Percentiles rank a stretch among this genome's conserved stretches.
These are phyloP conservation scores for Dujonia santamariae DNA, from an alignment of 1,139 yeast genomes.

Conservation along the genomic window DNA sequence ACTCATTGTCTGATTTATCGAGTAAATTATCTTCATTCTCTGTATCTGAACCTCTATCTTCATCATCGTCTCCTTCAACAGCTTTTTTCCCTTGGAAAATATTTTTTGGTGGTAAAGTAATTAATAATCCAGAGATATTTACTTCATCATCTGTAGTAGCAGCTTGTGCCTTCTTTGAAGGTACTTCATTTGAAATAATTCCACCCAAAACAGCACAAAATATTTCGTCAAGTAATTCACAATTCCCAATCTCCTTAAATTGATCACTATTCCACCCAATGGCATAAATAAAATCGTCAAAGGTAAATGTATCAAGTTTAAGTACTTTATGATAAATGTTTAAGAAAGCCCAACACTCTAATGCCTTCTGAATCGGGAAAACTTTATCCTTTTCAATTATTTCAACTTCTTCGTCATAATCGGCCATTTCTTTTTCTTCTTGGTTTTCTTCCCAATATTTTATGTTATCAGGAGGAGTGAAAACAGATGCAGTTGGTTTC, in stretches of 20 bases:
- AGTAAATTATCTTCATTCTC: slow-evolving; percentile 13
- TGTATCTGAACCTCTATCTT: slow-evolving; percentile 13
- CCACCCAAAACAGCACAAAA: slow-evolving; percentile 62
- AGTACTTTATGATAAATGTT: slow-evolving; percentile 68
- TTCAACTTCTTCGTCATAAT: slow-evolving; percentile 12
- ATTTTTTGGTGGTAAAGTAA: slow-evolving; percentile 39
- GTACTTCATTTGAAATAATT: slow-evolving; percentile 36
- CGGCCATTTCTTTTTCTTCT: slow-evolving; percentile 11
- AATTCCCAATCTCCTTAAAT: slow-evolving; percentile 40
- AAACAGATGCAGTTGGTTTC: slow-evolving; percentile 27
- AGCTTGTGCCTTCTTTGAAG: slow-evolving; percentile 17
- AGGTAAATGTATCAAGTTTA: slow-evolving; percentile 67
- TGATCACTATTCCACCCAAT: slow-evolving; percentile 53
- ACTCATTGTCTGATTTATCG: slow-evolving; percentile 8
- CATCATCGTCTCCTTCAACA: slow-evolving; percentile 10
- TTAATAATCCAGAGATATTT: slow-evolving; percentile 30
- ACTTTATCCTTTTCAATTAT: slow-evolving; percentile 11
- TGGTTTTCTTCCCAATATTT: slow-evolving; percentile 19
- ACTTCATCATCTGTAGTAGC: slow-evolving; percentile 21
- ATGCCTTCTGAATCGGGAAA: slow-evolving; percentile 36
- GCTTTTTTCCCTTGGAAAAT: slow-evolving; percentile 14
- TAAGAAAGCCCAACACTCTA: slow-evolving; percentile 74
- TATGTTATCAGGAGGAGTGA: slow-evolving; percentile 33
- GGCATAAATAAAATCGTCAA: slow-evolving; percentile 72
- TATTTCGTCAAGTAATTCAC: slow-evolving; percentile 64